These are phyloP conservation scores for Aquanectria penicillioides DNA, from an alignment of 2,329 filamentous ascomycete genomes.

Conservation along the genomic window DNA sequence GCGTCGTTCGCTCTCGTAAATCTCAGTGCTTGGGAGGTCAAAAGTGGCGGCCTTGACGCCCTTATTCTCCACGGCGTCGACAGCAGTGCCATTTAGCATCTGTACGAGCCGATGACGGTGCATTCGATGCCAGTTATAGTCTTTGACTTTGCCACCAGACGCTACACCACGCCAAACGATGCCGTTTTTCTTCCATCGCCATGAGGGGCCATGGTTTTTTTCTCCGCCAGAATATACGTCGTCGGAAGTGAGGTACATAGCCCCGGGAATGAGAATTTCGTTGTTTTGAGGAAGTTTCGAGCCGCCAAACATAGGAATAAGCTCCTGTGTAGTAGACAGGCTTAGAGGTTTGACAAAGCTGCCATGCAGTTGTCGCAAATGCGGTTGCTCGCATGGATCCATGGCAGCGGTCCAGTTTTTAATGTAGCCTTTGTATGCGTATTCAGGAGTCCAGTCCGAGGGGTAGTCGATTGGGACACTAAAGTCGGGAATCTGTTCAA, in stretches of 20 bases:
- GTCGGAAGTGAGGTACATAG: conserved; percentile 71
- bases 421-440: conserved; percentile 59
- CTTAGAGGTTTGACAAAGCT: conserved; percentile 65
- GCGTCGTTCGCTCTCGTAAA: conserved; percentile 54
- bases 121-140: conserved; percentile 73
- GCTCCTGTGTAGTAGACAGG: conserved; percentile 60
- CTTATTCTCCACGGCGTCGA: conserved; percentile 57
- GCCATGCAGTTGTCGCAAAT: conserved; percentile 61
- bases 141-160: conserved; percentile 64
- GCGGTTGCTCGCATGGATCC: conserved; percentile 69
- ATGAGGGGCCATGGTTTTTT: conserved; percentile 61
- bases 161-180: conserved; percentile 73
- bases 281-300: conserved; percentile 72
- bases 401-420: conserved; percentile 67
- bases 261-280: conserved; percentile 71
- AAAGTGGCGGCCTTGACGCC: conserved; percentile 57
- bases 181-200: conserved; percentile 65
- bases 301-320: conserved; percentile 70
- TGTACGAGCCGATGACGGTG: conserved; percentile 77
- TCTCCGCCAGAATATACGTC: conserved; percentile 67
- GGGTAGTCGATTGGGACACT: conserved; percentile 47
- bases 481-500: conserved; percentile 44
- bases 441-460: conserved; percentile 46
- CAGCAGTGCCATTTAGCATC: conserved; percentile 73
- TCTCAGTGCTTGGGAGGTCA: conserved; percentile 53